phyloP scores from a whole-genome alignment of 2,329 filamentous ascomycete genomes.

The Huntiella bhutanensis region DNA sequence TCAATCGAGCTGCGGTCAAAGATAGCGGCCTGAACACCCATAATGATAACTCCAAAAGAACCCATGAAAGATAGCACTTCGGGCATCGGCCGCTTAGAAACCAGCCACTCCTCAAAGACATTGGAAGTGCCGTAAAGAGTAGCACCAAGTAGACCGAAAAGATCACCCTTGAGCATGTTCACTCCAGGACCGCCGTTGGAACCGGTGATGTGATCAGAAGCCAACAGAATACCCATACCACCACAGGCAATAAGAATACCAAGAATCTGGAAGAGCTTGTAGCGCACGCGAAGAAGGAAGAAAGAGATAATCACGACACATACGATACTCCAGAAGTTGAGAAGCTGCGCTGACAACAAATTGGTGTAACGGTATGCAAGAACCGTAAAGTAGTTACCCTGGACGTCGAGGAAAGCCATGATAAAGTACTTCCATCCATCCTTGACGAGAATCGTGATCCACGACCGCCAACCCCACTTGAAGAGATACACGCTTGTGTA shows the following conservation, averaged over 20 bases:
- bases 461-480: conserved; percentile 57
- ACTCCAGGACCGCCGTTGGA: conserved; percentile 46
- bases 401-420: conserved; percentile 79
- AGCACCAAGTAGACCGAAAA: conserved; percentile 78
- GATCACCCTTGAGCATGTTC: conserved; percentile 74
- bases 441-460: conserved; percentile 39
- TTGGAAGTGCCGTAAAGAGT: conserved; percentile 84
- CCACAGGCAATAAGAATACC: conserved; percentile 85
- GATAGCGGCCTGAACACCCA: conserved; percentile 74
- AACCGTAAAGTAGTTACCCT: conserved; percentile 97
- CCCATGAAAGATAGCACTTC: conserved; percentile 86
- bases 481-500: conserved; percentile 68
- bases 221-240: conserved; percentile 74
- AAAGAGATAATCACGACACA: conserved; percentile 78
- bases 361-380: conserved; percentile 86
- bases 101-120: conserved; percentile 85
- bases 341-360: conserved; percentile 77
- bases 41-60: conserved; percentile 76
- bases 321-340: conserved; percentile 98
- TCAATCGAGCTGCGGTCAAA: conserved; percentile 67
- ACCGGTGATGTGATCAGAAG: conserved; percentile 68
- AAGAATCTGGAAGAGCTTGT: conserved; percentile 65
- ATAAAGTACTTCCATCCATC: conserved; percentile 92
- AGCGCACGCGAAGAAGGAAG: conserved; percentile 66
- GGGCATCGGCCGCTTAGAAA: conserved; percentile 69